These are phyloP conservation scores for Saksenaea vasiformis DNA, from an alignment of 371 early-diverging fungal genomes.

Conservation along the genomic window DNA sequence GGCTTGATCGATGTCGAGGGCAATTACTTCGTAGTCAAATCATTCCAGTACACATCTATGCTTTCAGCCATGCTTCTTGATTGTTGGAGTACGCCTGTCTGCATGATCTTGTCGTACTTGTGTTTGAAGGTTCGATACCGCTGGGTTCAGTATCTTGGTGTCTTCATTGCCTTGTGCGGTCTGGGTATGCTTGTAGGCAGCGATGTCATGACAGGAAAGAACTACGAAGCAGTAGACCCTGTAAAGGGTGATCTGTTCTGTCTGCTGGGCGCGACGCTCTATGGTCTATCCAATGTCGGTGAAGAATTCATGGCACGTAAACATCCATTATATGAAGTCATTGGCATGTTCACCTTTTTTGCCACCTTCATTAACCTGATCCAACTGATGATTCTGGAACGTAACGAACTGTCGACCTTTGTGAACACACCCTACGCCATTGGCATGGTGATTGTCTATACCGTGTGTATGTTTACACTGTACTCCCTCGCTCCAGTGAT, in stretches of 20 bases:
- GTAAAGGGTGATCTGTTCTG: conserved; percentile 73
- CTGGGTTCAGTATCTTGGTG: conserved; percentile 67
- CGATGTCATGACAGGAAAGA: conserved; percentile 59
- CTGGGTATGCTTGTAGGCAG: conserved; percentile 66
- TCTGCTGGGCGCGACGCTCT: conserved; percentile 70
- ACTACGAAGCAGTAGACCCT: conserved; percentile 47
- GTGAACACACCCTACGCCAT: conserved; percentile 37
- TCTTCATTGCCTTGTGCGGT: conserved; percentile 64
- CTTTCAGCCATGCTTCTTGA: conserved; percentile 76
- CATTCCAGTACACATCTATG: conserved; percentile 71
- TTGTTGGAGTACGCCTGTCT: conserved; percentile 75
- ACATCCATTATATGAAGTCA: conserved; percentile 70
- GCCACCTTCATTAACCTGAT: conserved; percentile 70
- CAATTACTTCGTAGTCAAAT: conserved; percentile 79
- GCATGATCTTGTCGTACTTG: conserved; percentile 62
- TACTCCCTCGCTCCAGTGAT: conserved; percentile 71
- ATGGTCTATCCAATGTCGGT: conserved; percentile 69
- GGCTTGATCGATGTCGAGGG: conserved; percentile 77
- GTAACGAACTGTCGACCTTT: conserved; percentile 37
- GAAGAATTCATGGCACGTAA: conserved; percentile 72
- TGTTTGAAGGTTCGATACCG: conserved; percentile 64
- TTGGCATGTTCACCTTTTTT: conserved; percentile 73
- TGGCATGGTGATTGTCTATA: conserved; percentile 63
- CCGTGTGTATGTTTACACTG: conserved; percentile 65
- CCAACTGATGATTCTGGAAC: conserved; percentile 68